phyloP scores from a whole-genome alignment of 208 protist genomes.

The Trypanosoma conorhini region DNA sequence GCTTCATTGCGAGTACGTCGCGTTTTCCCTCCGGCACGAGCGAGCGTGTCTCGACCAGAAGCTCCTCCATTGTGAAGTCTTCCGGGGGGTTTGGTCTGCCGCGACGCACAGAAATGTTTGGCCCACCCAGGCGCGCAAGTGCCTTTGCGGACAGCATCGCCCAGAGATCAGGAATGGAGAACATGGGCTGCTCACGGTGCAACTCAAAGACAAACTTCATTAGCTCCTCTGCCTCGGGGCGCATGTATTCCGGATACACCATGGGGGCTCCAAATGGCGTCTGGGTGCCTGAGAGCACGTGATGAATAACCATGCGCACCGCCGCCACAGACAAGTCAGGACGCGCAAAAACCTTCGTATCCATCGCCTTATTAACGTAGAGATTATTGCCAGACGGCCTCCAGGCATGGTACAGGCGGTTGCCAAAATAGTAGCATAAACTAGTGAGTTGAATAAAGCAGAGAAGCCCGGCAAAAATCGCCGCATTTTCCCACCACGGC shows the following conservation, averaged over 20 bases:
- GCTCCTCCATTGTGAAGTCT: slow-evolving; percentile 25
- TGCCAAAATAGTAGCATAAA: slow-evolving; percentile 55
- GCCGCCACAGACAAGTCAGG: slow-evolving; percentile 80
- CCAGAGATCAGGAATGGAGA: slow-evolving; percentile 85
- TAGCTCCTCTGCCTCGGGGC: slow-evolving; percentile 68
- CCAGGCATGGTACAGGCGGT: slow-evolving; percentile 73
- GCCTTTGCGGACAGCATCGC: slow-evolving; percentile 72
- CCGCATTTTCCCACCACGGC: slow-evolving; percentile 86
- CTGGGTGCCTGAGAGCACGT: slow-evolving; percentile 61
- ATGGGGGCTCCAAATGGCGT: slow-evolving; percentile 85
- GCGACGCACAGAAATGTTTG: slow-evolving; percentile 50
- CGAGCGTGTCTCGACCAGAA: slow-evolving; percentile 46
- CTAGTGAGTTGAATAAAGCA: slow-evolving; percentile 71
- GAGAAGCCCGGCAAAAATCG: slow-evolving; percentile 64
- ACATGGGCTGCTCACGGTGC: slow-evolving; percentile 61
- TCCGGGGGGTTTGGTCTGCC: slow-evolving; percentile 45
- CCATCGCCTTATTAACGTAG: slow-evolving; percentile 49
- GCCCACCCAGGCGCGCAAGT: slow-evolving; percentile 72
- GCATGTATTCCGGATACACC: slow-evolving; percentile 62
- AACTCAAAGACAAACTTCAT: slow-evolving; percentile 63
- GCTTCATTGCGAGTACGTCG: slow-evolving; percentile 79
- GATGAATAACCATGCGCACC: slow-evolving; percentile 79
- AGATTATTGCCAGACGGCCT: slow-evolving; percentile 72
- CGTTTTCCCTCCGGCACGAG: slow-evolving; percentile 53
- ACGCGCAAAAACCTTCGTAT: slow-evolving; percentile 70